These are phyloP conservation scores for Aureobasidium sp. DNA, from an alignment of 2,329 filamentous ascomycete species.

Conservation along the genomic window DNA sequence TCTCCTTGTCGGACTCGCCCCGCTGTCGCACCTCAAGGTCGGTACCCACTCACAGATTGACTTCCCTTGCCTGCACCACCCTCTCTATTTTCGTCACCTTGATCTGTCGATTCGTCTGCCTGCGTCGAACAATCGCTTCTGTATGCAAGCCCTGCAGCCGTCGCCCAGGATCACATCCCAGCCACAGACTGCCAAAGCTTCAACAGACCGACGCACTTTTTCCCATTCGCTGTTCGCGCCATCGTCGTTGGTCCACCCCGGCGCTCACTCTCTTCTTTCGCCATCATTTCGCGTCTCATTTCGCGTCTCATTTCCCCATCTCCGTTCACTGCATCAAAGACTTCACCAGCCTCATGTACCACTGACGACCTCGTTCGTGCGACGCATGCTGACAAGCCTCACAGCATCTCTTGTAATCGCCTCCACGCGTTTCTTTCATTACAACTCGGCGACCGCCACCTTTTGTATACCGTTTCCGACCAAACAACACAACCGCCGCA, in stretches of 20 bases:
- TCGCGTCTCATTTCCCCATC: background rate
- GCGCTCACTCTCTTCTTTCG: background rate
- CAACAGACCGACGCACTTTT: background rate
- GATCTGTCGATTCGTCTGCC: background rate
- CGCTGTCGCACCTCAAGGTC: slow-evolving; percentile 11
- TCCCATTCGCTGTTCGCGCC: background rate
- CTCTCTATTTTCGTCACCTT: slow-evolving; percentile 6
- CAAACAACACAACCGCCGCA: slow-evolving; percentile 31
- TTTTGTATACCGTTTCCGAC: background rate
- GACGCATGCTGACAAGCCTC: slow-evolving; percentile 9
- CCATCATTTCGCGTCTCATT: background rate
- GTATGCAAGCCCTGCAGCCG: background rate
- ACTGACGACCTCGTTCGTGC: slow-evolving; percentile 1
- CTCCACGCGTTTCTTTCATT: background rate
- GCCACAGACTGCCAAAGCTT: background rate
- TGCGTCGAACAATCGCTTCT: slow-evolving; percentile 1
- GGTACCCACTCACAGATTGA: background rate
- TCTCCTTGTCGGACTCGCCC: slow-evolving; percentile 8
- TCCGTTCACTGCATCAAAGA: background rate
- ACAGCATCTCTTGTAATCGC: background rate
- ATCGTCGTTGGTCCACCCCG: background rate
- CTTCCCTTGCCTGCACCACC: slow-evolving; percentile 7
- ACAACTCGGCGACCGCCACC: background rate
- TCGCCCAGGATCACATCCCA: background rate
- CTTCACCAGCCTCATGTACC: slow-evolving; percentile 4